Percentiles rank a stretch among this genome's conserved stretches.
Evolutionary conservation across 1,284 basidiomycete genomes (phyloP).

Genomic region (Cryptococcus sp.): DNA sequence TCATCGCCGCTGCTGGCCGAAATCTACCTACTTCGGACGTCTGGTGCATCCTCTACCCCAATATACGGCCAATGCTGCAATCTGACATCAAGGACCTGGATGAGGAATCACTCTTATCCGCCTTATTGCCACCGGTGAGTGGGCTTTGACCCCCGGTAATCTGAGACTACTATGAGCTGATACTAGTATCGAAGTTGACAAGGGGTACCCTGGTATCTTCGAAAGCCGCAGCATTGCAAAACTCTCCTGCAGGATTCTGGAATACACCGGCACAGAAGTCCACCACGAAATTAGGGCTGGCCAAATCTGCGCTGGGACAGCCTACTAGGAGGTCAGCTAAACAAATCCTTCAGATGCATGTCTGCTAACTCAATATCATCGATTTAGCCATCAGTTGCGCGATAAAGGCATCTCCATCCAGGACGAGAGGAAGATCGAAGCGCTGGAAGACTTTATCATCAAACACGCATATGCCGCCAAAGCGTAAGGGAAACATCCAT

Average conservation of each 20-base stretch:
- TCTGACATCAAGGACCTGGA: slow-evolving; percentile 80
- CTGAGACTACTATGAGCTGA: too few species aligned
- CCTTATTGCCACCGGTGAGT: slow-evolving; percentile 75
- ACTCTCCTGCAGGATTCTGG: slow-evolving; percentile 67
- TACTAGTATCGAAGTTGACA: slow-evolving; percentile 60
- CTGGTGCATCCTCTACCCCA: slow-evolving; percentile 96
- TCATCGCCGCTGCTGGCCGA: slow-evolving; percentile 80
- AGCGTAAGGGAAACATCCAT: slow-evolving; percentile 55
- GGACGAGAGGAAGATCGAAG: slow-evolving; percentile 53
- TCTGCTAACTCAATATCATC: not conserved
- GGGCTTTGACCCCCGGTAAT: not conserved
- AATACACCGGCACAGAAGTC: slow-evolving; percentile 41
- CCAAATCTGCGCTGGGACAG: slow-evolving; percentile 18
- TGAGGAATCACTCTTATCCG: slow-evolving; percentile 70
- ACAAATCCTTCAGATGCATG: not conserved
- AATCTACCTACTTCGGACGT: slow-evolving; percentile 80
- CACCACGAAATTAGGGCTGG: slow-evolving; percentile 22
- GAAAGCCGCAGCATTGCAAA: slow-evolving; percentile 56
- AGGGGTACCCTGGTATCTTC: slow-evolving; percentile 73
- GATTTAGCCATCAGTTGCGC: slow-evolving; percentile 15
- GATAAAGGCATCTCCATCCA: slow-evolving; percentile 57
- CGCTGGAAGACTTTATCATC: slow-evolving; percentile 83
- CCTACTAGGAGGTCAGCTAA: slow-evolving; percentile 10
- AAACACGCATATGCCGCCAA: slow-evolving; percentile 72
- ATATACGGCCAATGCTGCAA: slow-evolving; percentile 78